phyloP scores from a whole-genome alignment of 2,329 filamentous ascomycete species.

The Emmonsiellopsis sp. region DNA sequence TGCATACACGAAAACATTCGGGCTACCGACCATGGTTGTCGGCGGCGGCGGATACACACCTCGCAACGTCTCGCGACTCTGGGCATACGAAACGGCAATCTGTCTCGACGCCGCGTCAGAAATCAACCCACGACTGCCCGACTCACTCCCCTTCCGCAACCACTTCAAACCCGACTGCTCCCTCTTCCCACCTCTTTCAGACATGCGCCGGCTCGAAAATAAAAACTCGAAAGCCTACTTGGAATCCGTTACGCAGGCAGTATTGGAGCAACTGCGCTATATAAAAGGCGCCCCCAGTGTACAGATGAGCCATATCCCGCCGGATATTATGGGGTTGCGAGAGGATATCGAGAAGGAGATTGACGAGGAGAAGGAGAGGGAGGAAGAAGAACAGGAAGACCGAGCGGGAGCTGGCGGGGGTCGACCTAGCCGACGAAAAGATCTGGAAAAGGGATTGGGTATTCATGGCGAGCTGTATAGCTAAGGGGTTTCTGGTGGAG shows the following conservation, averaged over 20 bases:
- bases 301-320: conserved; percentile 70
- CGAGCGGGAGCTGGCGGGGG: conserved; percentile 11
- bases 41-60: conserved; percentile 95
- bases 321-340: conserved; percentile 54
- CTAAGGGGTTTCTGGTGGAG: conserved; percentile 11
- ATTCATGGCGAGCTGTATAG: conserved; percentile 27
- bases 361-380: conserved; percentile 30
- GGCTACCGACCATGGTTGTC: conserved; percentile 76
- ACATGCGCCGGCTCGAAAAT: conserved; percentile 58
- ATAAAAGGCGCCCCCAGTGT: conserved; percentile 78
- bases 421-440: conserved; percentile 19
- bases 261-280: conserved; percentile 79
- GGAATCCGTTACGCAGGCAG: conserved; percentile 63
- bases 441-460: conserved; percentile 24
- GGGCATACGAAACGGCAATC: conserved; percentile 93
- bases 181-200: conserved; percentile 79
- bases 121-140: conserved; percentile 64
- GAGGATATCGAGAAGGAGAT: conserved; percentile 40
- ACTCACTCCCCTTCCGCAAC: conserved; percentile 72
- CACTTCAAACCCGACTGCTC: conserved; percentile 84
- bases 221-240: conserved; percentile 70
- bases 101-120: conserved; percentile 65
- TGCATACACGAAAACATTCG: conserved; percentile 71
- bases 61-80: conserved; percentile 88
- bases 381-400: conserved; percentile 33